phyloP scores from a whole-genome alignment of 2,329 filamentous ascomycete species.

The Ascochyta fabae region DNA sequence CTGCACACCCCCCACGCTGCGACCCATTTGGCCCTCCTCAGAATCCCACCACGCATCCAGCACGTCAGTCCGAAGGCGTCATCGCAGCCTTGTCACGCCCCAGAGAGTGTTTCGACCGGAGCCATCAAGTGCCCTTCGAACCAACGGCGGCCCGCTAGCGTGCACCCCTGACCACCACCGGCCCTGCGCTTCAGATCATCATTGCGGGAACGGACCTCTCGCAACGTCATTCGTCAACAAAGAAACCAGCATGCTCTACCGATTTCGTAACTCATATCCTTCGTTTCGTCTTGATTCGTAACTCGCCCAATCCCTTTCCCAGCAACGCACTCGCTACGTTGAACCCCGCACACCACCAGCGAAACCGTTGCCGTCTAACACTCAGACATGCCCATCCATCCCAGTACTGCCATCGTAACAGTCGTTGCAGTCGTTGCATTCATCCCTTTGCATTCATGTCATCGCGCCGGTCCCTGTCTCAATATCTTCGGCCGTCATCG shows the following conservation, averaged over 20 bases:
- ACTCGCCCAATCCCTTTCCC: background rate
- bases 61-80: conserved; percentile 2
- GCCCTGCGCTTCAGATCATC: conserved; percentile 9
- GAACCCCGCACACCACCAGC: conserved; percentile 1
- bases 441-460: background rate
- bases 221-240: conserved; percentile 9
- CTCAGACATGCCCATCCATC: background rate
- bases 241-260: background rate
- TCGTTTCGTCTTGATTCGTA: conserved; percentile 1
- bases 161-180: conserved; percentile 9
- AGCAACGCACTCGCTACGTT: conserved; percentile 9
- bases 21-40: background rate
- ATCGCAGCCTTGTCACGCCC: conserved; percentile 2
- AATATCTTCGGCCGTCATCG: background rate
- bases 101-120: conserved; percentile 5
- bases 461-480: background rate
- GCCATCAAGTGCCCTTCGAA: conserved; percentile 11
- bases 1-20: no score
- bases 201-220: conserved; percentile 9
- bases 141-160: conserved; percentile 9
- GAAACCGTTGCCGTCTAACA: background rate
- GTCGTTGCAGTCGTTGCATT: background rate
- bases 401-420: background rate
- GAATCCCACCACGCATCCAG: background rate
- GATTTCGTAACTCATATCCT: conserved; percentile 2